phyloP scores from a whole-genome alignment of 805 yeast genomes.

The Clavispora phyllophila region DNA sequence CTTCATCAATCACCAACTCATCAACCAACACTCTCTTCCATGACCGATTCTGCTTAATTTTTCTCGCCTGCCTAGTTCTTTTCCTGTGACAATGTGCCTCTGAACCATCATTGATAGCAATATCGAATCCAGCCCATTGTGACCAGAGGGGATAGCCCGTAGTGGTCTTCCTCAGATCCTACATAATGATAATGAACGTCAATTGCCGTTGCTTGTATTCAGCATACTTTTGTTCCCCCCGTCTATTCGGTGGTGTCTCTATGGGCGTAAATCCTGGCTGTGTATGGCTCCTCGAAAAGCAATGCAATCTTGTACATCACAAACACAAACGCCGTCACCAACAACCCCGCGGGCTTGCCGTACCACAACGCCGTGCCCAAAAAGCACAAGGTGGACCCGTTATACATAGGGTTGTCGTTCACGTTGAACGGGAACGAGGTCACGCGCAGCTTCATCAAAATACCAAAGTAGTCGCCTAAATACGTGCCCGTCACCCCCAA shows the following conservation, averaged over 20 bases:
- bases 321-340: slow-evolving; percentile 66
- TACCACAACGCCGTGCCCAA: slow-evolving; percentile 84
- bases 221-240: no score
- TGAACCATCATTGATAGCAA: no score
- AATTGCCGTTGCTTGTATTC: no score
- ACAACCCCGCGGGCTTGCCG: slow-evolving; percentile 86
- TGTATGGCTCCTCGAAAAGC: slow-evolving; percentile 92
- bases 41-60: no score
- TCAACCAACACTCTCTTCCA: no score
- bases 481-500: slow-evolving; percentile 96
- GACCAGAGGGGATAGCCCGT: no score
- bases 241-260: slow-evolving; percentile 37
- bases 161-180: no score
- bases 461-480: slow-evolving; percentile 95
- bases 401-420: slow-evolving; percentile 93
- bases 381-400: slow-evolving; percentile 85
- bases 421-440: slow-evolving; percentile 91
- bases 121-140: no score
- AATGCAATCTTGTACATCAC: slow-evolving; percentile 81
- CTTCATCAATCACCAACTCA: no score
- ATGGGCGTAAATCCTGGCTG: slow-evolving; percentile 82
- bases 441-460: slow-evolving; percentile 85
- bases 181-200: no score
- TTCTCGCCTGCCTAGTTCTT: no score
- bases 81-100: no score